phyloP scores from a whole-genome alignment of 805 yeast species.

The Metschnikowia sp. region DNA sequence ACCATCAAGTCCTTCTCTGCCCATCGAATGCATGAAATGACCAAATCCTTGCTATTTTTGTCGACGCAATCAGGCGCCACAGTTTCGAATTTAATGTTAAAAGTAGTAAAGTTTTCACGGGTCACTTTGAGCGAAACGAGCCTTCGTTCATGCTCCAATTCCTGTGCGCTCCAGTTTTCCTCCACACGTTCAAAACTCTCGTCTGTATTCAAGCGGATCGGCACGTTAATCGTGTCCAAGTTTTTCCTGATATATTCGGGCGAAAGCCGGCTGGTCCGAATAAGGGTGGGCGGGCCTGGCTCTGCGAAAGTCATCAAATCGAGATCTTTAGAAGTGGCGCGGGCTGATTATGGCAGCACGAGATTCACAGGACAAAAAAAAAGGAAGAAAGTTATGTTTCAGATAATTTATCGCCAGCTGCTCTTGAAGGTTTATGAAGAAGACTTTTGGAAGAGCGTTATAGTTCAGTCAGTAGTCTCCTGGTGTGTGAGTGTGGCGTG shows the following conservation, averaged over 20 bases:
- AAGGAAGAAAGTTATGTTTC: background rate
- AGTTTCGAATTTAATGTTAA: constrained; percentile 8
- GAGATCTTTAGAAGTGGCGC: background rate
- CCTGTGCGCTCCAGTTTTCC: constrained; percentile 46
- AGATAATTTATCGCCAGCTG: no score
- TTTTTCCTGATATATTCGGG: constrained; percentile 17
- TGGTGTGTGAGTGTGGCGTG: no score
- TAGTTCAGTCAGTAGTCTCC: no score
- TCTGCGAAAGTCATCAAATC: background rate
- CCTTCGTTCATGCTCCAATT: constrained; percentile 40
- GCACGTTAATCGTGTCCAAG: constrained; percentile 21
- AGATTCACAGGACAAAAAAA: background rate
- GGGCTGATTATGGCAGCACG: background rate
- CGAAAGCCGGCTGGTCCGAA: constrained; percentile 17
- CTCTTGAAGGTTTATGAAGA: no score
- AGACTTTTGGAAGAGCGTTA: no score
- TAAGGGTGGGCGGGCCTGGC: constrained; percentile 3
- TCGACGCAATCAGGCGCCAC: constrained; percentile 34
- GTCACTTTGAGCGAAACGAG: constrained; percentile 43
- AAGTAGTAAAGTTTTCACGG: constrained; percentile 20
- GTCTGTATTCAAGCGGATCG: constrained; percentile 27
- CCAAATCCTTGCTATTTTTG: constrained; percentile 38
- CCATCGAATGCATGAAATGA: constrained; percentile 61
- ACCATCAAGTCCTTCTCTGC: constrained; percentile 43
- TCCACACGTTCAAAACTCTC: constrained; percentile 36